These are phyloP conservation scores for Fulvia fulva DNA, from an alignment of 2,329 filamentous ascomycete species.

Conservation along the genomic window DNA sequence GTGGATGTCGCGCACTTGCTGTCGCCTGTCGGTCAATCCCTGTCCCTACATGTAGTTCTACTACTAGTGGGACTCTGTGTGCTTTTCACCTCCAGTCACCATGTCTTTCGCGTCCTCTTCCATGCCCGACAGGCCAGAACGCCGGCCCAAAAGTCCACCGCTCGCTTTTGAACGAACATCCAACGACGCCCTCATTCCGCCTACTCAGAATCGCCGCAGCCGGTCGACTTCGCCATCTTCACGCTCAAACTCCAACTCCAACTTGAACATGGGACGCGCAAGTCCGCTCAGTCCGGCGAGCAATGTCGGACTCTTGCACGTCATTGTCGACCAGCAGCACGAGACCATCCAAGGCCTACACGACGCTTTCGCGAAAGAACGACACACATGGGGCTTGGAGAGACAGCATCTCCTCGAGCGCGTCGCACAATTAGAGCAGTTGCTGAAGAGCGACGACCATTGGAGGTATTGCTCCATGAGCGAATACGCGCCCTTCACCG, in stretches of 20 bases:
- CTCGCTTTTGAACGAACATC: conserved; percentile 34
- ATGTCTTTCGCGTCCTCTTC: not conserved
- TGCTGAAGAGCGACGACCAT: conserved; percentile 33
- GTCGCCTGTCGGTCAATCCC: too few species aligned
- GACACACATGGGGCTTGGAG: conserved; percentile 34
- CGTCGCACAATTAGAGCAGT: conserved; percentile 33
- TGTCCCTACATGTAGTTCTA: too few species aligned
- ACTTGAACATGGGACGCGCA: conserved; percentile 24
- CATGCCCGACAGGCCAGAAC: not conserved
- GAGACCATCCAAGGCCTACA: conserved; percentile 32
- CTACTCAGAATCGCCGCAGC: conserved; percentile 12
- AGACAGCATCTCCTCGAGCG: conserved; percentile 31
- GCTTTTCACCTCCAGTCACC: too few species aligned
- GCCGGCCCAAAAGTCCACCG: conserved; percentile 32
- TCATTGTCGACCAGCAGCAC: conserved; percentile 34
- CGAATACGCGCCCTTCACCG: not conserved
- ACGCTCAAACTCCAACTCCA: conserved; percentile 14
- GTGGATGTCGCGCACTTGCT: too few species aligned
- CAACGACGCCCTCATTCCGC: conserved; percentile 33
- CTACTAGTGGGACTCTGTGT: too few species aligned
- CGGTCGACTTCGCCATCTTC: conserved; percentile 5
- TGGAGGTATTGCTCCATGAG: conserved; percentile 17
- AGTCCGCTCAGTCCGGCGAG: conserved; percentile 18
- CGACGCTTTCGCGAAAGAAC: conserved; percentile 34
- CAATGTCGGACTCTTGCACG: conserved; percentile 25